A percentile compares a stretch with the other conserved stretches of the same genome.
Evolutionary conservation across 257 asterid genomes (phyloP).

Genomic region (Solanum stenotomum): DNA sequence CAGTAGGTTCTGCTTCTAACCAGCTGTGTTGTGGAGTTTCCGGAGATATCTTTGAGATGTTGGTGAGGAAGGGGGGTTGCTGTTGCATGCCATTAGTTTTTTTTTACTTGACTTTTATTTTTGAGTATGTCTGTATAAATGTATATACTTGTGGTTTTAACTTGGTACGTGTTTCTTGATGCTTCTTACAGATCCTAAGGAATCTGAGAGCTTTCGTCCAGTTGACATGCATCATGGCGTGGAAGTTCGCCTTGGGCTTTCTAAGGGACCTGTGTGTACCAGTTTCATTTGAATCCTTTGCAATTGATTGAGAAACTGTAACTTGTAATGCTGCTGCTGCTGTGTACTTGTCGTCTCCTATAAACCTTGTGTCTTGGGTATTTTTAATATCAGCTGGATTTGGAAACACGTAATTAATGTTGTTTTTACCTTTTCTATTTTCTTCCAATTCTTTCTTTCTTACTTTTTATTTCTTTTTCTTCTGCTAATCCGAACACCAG

Average conservation of each 20-base stretch:
- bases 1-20: not conserved
- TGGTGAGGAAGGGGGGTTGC: not conserved
- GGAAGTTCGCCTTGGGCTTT: conserved; percentile 88
- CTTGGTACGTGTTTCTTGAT: not conserved
- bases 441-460: not conserved
- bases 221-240: conserved; percentile 83
- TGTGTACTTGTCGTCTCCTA: not conserved
- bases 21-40: not conserved
- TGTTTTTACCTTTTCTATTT: not conserved
- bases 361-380: not conserved
- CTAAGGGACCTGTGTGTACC: conserved; percentile 79
- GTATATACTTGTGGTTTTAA: not conserved
- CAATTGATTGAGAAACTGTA: not conserved
- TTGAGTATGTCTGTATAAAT: not conserved
- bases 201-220: conserved; percentile 62
- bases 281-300: conserved; percentile 49
- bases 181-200: conserved; percentile 72
- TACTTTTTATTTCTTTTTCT: not conserved
- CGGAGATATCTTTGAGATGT: not conserved
- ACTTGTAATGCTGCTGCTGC: not conserved
- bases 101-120: not conserved
- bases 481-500: not conserved
- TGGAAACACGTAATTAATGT: not conserved
- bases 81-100: not conserved
- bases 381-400: not conserved